Percentiles rank a stretch among this genome's conserved stretches.
Evolutionary conservation across 2,329 filamentous ascomycete species (phyloP).

Genomic region (Aschersonia sp.): DNA sequence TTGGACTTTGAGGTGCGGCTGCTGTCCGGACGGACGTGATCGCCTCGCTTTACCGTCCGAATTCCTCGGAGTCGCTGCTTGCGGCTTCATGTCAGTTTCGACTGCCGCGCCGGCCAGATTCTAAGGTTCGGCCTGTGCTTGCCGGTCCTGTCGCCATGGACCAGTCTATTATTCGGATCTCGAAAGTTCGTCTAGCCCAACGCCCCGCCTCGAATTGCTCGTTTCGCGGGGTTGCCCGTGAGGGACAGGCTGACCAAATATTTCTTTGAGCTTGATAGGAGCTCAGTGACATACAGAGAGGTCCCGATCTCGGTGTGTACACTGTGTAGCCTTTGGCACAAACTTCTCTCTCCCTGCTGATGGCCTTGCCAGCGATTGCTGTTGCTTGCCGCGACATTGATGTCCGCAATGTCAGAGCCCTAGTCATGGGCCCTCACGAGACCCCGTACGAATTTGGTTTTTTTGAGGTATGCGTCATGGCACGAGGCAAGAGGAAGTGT

Average conservation of each 20-base stretch:
- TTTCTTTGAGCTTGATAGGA: conserved; percentile 40
- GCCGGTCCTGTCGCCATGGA: conserved; percentile 29
- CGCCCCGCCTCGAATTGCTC: not conserved
- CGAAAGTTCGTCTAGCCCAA: conserved; percentile 43
- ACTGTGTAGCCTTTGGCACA: not conserved
- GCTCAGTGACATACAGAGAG: conserved; percentile 71
- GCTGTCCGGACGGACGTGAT: too few relatives aligned
- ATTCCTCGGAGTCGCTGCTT: too few relatives aligned
- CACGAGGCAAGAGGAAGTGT: not conserved
- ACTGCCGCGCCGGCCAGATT: not conserved
- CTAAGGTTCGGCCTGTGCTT: not conserved
- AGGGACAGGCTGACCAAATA: conserved; percentile 3
- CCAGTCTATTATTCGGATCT: conserved; percentile 78
- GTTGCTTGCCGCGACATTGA: conserved; percentile 80
- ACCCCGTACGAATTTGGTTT: conserved; percentile 96
- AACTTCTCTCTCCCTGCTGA: not conserved
- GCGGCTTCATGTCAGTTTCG: not conserved
- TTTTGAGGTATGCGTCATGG: conserved; percentile 55
- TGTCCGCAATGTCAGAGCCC: conserved; percentile 71
- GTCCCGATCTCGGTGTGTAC: conserved; percentile 63
- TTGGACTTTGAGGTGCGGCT: not conserved
- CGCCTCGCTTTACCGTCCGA: too few relatives aligned
- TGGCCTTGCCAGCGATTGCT: conserved; percentile 48
- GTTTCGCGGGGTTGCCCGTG: not conserved
- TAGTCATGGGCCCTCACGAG: conserved; percentile 86